These are phyloP conservation scores for Sodiomyces alkalinus DNA, from an alignment of 2,329 filamentous ascomycete genomes.

Conservation along the genomic window DNA sequence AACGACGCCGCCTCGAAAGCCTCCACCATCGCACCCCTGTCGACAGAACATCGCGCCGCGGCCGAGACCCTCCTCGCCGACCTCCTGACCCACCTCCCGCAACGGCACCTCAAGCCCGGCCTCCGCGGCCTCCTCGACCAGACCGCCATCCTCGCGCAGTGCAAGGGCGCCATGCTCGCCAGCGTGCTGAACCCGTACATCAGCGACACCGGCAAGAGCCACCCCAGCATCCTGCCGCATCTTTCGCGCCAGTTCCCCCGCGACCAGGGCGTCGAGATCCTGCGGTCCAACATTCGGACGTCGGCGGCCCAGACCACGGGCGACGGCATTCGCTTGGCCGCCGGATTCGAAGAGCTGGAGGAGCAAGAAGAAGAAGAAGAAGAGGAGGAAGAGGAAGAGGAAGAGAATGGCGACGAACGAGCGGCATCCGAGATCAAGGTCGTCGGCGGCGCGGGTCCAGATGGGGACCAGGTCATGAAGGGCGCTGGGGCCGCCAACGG, in stretches of 20 bases:
- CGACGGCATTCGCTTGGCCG: constrained; percentile 4
- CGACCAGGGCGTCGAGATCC: constrained; percentile 53
- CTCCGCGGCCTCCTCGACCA: constrained; percentile 65
- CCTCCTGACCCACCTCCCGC: constrained; percentile 48
- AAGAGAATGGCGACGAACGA: constrained; percentile 27
- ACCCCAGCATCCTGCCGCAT: constrained; percentile 67
- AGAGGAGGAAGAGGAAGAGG: constrained; percentile 19
- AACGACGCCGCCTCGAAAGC: constrained; percentile 15
- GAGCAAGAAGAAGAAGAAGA: constrained; percentile 30
- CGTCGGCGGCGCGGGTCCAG: constrained; percentile 19
- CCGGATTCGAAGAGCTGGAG: constrained; percentile 18
- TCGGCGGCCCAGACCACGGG: constrained; percentile 8
- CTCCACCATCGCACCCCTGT: constrained; percentile 21
- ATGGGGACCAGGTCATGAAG: not conserved
- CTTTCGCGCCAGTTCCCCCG: constrained; percentile 50
- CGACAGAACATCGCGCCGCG: constrained; percentile 32
- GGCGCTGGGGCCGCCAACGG: too few species aligned
- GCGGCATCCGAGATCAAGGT: constrained; percentile 16
- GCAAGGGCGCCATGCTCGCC: constrained; percentile 60
- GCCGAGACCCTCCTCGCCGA: constrained; percentile 47
- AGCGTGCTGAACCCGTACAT: constrained; percentile 68
- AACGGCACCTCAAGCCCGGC: constrained; percentile 52
- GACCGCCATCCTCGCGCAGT: constrained; percentile 56
- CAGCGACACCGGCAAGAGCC: constrained; percentile 44
- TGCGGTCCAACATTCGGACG: constrained; percentile 44